A percentile compares a stretch with the other conserved stretches of the same genome.
These are phyloP conservation scores for Phoma herbarum DNA, from an alignment of 2,329 filamentous ascomycete species.

Conservation along the genomic window DNA sequence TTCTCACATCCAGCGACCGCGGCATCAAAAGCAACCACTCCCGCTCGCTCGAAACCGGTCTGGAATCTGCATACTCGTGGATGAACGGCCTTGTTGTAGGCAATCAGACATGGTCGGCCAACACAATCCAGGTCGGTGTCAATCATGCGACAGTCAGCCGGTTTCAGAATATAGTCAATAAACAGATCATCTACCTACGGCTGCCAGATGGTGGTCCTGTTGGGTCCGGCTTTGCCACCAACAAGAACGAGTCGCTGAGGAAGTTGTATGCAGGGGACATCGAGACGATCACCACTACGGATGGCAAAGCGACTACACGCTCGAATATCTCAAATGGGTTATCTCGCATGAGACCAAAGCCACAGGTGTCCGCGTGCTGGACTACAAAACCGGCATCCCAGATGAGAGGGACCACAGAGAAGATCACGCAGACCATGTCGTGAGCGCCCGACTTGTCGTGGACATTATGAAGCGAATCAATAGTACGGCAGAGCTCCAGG, in stretches of 20 bases:
- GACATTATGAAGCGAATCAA: constrained; percentile 30
- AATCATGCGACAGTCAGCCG: constrained; percentile 23
- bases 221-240: constrained; percentile 30
- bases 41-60: constrained; percentile 30
- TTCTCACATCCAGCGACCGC: constrained; percentile 39
- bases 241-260: constrained; percentile 28
- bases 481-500: constrained; percentile 21
- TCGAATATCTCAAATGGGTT: constrained; percentile 27
- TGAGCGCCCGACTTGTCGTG: constrained; percentile 39
- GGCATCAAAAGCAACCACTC: constrained; percentile 29
- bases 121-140: constrained; percentile 19
- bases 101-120: constrained; percentile 18
- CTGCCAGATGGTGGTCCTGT: constrained; percentile 35
- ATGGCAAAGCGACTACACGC: constrained; percentile 33
- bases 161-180: constrained; percentile 21
- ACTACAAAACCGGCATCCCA: constrained; percentile 29
- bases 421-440: constrained; percentile 40
- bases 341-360: constrained; percentile 30
- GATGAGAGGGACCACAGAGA: constrained; percentile 20
- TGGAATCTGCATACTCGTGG: constrained; percentile 34
- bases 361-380: constrained; percentile 32
- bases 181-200: constrained; percentile 40
- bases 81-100: constrained; percentile 27
- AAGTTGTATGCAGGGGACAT: constrained; percentile 34
- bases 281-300: constrained; percentile 28